These are phyloP conservation scores for Dioscorea cayenensis DNA, from an alignment of 116 monocot species.

Conservation along the genomic window DNA sequence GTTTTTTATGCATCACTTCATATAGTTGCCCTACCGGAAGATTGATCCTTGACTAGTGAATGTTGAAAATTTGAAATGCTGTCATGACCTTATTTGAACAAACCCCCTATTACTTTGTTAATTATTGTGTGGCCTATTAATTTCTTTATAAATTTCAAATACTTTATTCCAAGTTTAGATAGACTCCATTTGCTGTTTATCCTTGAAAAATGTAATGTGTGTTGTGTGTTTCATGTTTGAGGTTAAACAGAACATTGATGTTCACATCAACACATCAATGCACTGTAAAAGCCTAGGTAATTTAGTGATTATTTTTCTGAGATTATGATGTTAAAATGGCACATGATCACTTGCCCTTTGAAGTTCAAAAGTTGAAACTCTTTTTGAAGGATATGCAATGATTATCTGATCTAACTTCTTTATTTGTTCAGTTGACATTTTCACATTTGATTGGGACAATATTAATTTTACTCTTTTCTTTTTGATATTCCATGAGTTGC, in stretches of 20 bases:
- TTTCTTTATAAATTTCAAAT: no score
- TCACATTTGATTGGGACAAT: not conserved
- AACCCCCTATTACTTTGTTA: not conserved
- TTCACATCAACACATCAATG: no score
- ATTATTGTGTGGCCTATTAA: not conserved
- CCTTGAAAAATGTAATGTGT: no score
- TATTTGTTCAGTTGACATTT: not conserved
- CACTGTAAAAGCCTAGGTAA: conserved; percentile 36
- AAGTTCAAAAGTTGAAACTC: not conserved
- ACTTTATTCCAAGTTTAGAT: no score
- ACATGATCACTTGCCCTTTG: not conserved
- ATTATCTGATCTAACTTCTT: not conserved
- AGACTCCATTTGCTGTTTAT: no score
- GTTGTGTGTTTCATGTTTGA: no score
- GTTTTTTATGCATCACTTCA: no score
- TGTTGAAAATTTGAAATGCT: not conserved
- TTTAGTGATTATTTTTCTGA: not conserved
- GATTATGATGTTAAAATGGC: not conserved
- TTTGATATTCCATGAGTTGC: not conserved
- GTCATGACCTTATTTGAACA: not conserved
- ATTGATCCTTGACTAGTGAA: not conserved
- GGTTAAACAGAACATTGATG: no score
- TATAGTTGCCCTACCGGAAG: not conserved
- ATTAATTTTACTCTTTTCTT: not conserved
- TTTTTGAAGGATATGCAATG: not conserved